These are phyloP conservation scores for Lactarius psammicola DNA, from an alignment of 768 basidiomycete species.

Conservation along the genomic window DNA sequence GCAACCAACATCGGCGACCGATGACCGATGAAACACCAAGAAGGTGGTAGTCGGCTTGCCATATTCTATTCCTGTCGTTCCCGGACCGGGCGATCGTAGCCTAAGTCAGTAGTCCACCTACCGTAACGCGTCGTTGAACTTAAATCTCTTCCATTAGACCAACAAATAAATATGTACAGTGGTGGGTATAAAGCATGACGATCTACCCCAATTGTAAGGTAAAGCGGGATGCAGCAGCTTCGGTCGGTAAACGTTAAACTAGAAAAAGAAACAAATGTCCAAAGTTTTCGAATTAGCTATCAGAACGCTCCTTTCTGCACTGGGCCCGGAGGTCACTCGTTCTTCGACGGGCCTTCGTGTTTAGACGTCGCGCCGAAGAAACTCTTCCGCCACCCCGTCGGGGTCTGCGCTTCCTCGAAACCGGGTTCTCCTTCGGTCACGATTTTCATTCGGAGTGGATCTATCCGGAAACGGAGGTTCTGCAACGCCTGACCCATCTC, in stretches of 20 bases:
- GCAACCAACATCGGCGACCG: neutral
- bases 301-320: neutral
- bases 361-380: neutral
- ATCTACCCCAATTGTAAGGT: neutral
- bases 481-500: conserved; percentile 44
- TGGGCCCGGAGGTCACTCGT: neutral
- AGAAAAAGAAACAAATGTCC: neutral
- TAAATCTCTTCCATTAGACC: neutral
- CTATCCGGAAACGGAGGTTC: conserved; percentile 51
- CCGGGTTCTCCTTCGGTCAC: conserved; percentile 54
- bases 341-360: neutral
- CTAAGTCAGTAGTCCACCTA: neutral
- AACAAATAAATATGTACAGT: neutral
- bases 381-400: neutral
- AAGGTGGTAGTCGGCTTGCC: neutral
- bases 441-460: conserved; percentile 49
- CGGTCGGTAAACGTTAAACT: neutral
- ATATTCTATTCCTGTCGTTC: neutral
- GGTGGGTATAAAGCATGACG: neutral
- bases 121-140: neutral
- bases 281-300: neutral
- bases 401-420: conserved; percentile 36
- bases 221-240: neutral
- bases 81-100: neutral
- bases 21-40: neutral